A percentile compares a stretch with the other conserved stretches of the same genome.
phyloP scores from a whole-genome alignment of 257 asterid genomes.

The Nyctanthes arbortristis region DNA sequence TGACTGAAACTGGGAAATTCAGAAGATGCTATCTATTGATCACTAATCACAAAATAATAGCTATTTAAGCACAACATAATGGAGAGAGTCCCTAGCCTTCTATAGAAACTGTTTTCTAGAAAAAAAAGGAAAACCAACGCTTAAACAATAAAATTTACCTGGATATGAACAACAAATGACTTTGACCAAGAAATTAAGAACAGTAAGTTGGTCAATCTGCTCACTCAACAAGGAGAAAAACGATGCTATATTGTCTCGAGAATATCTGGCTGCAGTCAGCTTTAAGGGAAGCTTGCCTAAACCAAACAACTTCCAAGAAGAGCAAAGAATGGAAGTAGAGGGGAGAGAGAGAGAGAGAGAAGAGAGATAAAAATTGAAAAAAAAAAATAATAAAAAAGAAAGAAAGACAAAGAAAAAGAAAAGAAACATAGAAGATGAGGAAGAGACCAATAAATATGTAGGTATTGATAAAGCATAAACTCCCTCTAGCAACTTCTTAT shows the following conservation, averaged over 20 bases:
- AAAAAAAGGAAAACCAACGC: constrained; percentile 20
- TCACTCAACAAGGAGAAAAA: constrained; percentile 28
- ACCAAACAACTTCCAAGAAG: constrained; percentile 45
- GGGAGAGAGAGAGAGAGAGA: background rate
- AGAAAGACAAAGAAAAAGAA: no score
- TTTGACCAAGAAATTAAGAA: constrained; percentile 48
- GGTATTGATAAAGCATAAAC: constrained; percentile 22
- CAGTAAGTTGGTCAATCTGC: constrained; percentile 20
- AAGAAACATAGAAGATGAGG: constrained; percentile 40
- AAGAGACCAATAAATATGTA: constrained; percentile 33
- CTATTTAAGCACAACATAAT: background rate
- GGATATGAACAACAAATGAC: constrained; percentile 44
- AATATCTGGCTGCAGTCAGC: constrained; percentile 54
- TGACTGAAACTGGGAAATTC: background rate
- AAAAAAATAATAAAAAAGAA: no score
- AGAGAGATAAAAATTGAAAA: background rate
- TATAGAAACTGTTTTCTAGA: constrained; percentile 1
- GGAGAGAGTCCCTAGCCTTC: constrained; percentile 11
- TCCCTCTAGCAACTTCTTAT: constrained; percentile 9
- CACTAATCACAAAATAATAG: background rate
- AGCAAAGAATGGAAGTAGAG: background rate
- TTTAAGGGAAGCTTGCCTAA: constrained; percentile 63
- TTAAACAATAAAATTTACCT: constrained; percentile 53
- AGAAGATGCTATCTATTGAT: background rate
- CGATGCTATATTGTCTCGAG: constrained; percentile 51